Evolutionary conservation across 306 rosid genomes (phyloP).

Genomic region (Inga laurina): DNA sequence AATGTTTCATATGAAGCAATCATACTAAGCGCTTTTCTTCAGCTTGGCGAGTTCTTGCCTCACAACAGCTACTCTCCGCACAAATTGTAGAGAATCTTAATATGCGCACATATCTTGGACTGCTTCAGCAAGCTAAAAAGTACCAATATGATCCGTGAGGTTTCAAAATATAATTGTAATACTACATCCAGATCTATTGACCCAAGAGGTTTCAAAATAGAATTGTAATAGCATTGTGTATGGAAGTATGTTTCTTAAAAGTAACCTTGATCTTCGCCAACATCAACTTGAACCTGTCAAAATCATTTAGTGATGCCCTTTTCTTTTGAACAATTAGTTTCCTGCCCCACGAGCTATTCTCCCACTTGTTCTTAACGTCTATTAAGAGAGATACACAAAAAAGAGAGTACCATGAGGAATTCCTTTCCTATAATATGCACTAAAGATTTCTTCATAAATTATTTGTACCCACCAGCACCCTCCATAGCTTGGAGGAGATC

Average conservation of each 20-base stretch:
- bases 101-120: not conserved
- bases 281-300: slow-evolving; percentile 90
- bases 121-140: not conserved
- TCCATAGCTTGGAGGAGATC: slow-evolving; percentile 83
- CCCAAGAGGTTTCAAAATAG: too few species aligned
- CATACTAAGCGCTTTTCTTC: slow-evolving; percentile 60
- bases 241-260: not conserved
- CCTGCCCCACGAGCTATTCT: slow-evolving; percentile 89
- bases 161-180: too few species aligned
- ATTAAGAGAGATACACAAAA: not conserved
- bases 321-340: slow-evolving; percentile 79
- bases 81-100: not conserved
- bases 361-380: slow-evolving; percentile 87
- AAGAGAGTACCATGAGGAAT: not conserved
- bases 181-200: too few species aligned
- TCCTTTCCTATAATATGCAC: too few species aligned
- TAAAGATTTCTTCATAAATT: not conserved
- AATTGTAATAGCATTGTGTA: not conserved
- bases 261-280: slow-evolving; percentile 85
- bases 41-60: slow-evolving; percentile 74
- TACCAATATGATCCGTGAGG: not conserved
- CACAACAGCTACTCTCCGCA: slow-evolving; percentile 74
- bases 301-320: slow-evolving; percentile 72
- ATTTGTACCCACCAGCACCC: slow-evolving; percentile 58
- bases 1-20: not conserved